Percentiles rank a stretch among this genome's conserved stretches.
These are phyloP conservation scores for Gracilaria caudata DNA, from an alignment of 23 red algal species.

Conservation along the genomic window DNA sequence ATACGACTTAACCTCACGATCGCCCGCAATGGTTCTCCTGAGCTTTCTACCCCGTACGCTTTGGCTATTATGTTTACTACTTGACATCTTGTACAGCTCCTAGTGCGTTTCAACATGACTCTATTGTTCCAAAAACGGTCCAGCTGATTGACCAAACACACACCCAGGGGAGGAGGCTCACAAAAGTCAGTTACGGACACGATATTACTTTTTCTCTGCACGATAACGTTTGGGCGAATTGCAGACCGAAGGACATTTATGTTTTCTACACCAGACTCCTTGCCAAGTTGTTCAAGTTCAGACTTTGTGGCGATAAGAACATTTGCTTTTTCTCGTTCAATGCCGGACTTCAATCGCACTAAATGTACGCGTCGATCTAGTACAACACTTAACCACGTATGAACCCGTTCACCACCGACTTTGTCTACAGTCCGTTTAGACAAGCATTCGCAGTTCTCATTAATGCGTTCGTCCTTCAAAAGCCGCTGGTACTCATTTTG, in stretches of 20 bases:
- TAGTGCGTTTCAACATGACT: slow-evolving; percentile 5
- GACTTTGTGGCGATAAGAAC: slow-evolving; percentile 20
- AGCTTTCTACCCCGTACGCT: slow-evolving; percentile 1
- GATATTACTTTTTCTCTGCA: neutral
- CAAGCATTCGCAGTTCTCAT: neutral
- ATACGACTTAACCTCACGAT: slow-evolving; percentile 28
- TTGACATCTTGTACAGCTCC: slow-evolving; percentile 41
- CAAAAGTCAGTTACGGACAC: too few relatives aligned
- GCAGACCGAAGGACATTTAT: neutral
- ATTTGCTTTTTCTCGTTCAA: slow-evolving; percentile 14
- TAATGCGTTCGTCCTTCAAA: neutral
- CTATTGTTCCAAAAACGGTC: slow-evolving; percentile 15
- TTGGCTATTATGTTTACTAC: slow-evolving; percentile 45
- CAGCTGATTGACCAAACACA: neutral
- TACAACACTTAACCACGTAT: slow-evolving; percentile 19
- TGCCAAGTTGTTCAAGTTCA: slow-evolving; percentile 21
- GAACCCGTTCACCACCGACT: neutral
- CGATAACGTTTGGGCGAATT: slow-evolving; percentile 37
- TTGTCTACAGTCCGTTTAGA: neutral
- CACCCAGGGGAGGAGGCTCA: neutral
- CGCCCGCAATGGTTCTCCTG: slow-evolving; percentile 37
- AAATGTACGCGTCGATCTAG: slow-evolving; percentile 19
- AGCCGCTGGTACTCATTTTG: neutral
- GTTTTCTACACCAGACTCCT: neutral
- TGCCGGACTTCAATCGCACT: neutral